Conservation (phyloP, 1,139 yeast genomes). For the Saccharomyces hybrid region DNA sequence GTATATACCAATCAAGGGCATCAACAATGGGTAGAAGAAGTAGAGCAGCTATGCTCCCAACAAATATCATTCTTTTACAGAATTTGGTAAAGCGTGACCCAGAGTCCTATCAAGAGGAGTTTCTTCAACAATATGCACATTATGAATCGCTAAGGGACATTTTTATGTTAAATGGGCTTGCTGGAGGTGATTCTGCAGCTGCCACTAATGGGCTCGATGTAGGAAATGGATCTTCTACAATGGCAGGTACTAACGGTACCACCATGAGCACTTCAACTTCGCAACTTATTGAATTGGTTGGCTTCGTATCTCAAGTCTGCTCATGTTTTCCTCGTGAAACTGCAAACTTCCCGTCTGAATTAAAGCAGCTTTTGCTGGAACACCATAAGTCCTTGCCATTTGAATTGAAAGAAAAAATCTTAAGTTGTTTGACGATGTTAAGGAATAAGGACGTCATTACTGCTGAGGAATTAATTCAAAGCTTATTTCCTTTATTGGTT, state of each 20-base stretch:
- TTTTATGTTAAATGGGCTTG: constrained; percentile 41
- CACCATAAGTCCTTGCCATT: constrained; percentile 80
- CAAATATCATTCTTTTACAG: constrained; percentile 83
- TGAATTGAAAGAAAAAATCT: constrained; percentile 82
- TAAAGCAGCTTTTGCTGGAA: constrained; percentile 56
- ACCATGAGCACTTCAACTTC: constrained; percentile 43
- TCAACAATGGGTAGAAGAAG: constrained; percentile 70
- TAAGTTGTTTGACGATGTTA: constrained; percentile 82
- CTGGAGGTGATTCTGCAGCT: constrained; percentile 10
- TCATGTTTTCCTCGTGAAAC: constrained; percentile 87
- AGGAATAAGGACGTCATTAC: constrained; percentile 78
- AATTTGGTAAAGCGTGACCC: constrained; percentile 93
- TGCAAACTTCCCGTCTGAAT: constrained; percentile 70
- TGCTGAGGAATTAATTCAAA: constrained; percentile 74
- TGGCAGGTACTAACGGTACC: constrained; percentile 11
- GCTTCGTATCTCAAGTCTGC: constrained; percentile 89
- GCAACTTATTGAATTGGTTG: constrained; percentile 77
- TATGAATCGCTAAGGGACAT: constrained; percentile 86
- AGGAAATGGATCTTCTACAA: constrained; percentile 16
- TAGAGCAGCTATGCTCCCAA: constrained; percentile 88
- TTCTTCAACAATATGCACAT: constrained; percentile 84
- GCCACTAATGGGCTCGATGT: constrained; percentile 14
- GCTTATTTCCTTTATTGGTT: constrained; percentile 72
- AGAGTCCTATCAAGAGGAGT: constrained; percentile 87
- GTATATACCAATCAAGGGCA: not conserved